A percentile compares a stretch with the other conserved stretches of the same genome.
These are phyloP conservation scores for Penicillium sp. DNA, from an alignment of 2,329 filamentous ascomycete genomes.

Conservation along the genomic window DNA sequence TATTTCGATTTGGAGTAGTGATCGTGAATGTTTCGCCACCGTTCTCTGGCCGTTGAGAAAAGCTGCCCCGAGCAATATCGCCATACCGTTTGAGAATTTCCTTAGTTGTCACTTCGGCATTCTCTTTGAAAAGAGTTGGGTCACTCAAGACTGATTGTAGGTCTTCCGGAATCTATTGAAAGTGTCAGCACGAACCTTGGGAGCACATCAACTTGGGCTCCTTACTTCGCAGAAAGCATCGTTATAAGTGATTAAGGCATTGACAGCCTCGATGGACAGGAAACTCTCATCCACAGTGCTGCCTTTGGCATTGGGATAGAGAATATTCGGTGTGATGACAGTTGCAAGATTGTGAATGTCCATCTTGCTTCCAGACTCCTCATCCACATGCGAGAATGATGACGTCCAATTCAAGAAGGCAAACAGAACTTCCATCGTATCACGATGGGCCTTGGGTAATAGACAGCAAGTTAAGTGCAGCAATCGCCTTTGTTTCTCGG, in stretches of 20 bases:
- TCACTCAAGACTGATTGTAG: constrained; percentile 84
- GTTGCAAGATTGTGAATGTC: constrained; percentile 96
- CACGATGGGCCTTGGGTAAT: constrained; percentile 85
- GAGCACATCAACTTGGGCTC: constrained; percentile 18
- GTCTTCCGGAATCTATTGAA: constrained; percentile 80
- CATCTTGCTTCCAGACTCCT: constrained; percentile 98
- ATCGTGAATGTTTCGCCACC: constrained; percentile 54
- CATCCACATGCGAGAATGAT: constrained; percentile 94
- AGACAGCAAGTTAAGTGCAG: constrained; percentile 90
- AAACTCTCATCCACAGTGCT: constrained; percentile 85
- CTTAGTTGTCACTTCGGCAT: constrained; percentile 88
- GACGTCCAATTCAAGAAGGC: constrained; percentile 96
- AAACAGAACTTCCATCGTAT: constrained; percentile 92
- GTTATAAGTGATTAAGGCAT: constrained; percentile 86
- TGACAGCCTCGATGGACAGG: constrained; percentile 87
- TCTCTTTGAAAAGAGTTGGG: constrained; percentile 74
- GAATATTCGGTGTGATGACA: constrained; percentile 93
- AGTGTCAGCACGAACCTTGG: neutral
- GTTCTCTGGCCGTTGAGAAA: constrained; percentile 53
- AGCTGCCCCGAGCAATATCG: constrained; percentile 69
- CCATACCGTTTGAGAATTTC: constrained; percentile 94
- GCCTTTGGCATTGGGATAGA: constrained; percentile 69
- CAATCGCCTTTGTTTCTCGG: constrained; percentile 77
- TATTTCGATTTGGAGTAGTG: constrained; percentile 41
- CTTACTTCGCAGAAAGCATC: constrained; percentile 96